Evolutionary conservation across 108 stramenopile species (phyloP).

Genomic region (Asterionellopsis glacialis): DNA sequence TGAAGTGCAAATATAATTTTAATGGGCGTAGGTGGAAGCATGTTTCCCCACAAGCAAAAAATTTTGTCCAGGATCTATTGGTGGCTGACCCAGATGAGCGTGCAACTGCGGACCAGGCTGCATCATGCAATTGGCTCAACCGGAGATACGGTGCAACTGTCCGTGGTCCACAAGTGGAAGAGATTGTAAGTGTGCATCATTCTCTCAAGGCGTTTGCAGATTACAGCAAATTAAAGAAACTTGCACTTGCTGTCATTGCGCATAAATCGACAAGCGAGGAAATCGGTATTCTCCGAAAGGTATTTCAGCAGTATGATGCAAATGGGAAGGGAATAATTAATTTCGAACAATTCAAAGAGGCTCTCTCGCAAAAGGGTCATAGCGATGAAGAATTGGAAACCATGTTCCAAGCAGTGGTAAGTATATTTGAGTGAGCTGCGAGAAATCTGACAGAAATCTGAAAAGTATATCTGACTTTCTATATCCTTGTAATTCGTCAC

Average conservation of each 20-base stretch:
- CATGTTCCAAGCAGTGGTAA: constrained; percentile 52
- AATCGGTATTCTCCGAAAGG: constrained; percentile 43
- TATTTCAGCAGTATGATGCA: constrained; percentile 50
- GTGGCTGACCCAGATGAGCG: constrained; percentile 30
- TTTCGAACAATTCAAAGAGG: constrained; percentile 63
- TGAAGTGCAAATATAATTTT: constrained; percentile 46
- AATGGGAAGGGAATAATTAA: constrained; percentile 53
- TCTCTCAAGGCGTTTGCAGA: constrained; percentile 45
- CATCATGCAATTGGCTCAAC: constrained; percentile 34
- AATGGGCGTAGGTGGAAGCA: constrained; percentile 52
- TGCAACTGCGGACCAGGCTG: constrained; percentile 23
- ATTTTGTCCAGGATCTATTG: constrained; percentile 48
- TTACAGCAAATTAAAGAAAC: constrained; percentile 50
- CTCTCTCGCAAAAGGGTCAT: constrained; percentile 43
- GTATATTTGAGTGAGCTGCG: too few relatives aligned
- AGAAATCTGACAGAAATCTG: too few relatives aligned
- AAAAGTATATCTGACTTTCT: too few relatives aligned
- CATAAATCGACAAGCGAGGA: constrained; percentile 65
- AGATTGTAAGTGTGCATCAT: constrained; percentile 33
- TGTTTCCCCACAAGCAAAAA: constrained; percentile 47
- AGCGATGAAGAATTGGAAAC: constrained; percentile 63
- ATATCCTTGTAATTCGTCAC: too few relatives aligned
- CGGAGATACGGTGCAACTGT: constrained; percentile 31
- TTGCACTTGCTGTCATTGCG: constrained; percentile 68
- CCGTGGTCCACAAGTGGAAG: constrained; percentile 27